Evolutionary conservation across 2,329 filamentous ascomycete species (phyloP), one percentile per base, ranked within the genome.

Genomic region (Xylariales sp.): DNA sequence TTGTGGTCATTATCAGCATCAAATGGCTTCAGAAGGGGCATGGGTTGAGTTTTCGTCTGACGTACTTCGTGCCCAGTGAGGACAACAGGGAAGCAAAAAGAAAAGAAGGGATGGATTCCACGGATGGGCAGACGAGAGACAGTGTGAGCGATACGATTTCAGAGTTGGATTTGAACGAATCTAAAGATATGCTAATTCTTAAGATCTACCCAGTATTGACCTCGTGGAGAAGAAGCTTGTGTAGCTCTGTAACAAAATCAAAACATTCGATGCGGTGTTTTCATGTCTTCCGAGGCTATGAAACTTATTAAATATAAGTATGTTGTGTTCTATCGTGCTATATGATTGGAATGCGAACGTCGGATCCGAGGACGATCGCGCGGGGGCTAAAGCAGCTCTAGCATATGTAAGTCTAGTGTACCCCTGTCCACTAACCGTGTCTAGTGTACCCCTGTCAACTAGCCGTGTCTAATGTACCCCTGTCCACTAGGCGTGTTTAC

Each of bases 171-270:
- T 9, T 31, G 18, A 16, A 31, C 29, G 29, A 12, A 31, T 31
- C 29, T 31, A 16, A 16, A 14, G 29, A 31, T 31, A 31, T 14
- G 9, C 18, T 31, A 16, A 31, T 31, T 15, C 18, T 31, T 31
- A 16, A 31, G 29, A 31, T 31, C 15, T 11, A n/a, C 9, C 10
- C 14, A 31, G 29, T 31, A 31, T 31, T 31, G 12, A 31, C 29
- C 29, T 31, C 15, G 29, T 31, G 29, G 29, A 31, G 29, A 31
- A 31, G 29, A 31, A 16, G 29, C 29, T n/a, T 15, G 29, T 31
- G 29, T n/a, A 31, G 29, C 12, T 31, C 29, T 31, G n/a, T 31
- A 16, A 31, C 29, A 2, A 31, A 31, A 14, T 31, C n/a, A 14
- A 31, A 7, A 31, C 29, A 31, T 31, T 31, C 6, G 29, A 31